Base-by-base conservation (phyloP, 148 eudicot genomes). In the Rhododendron griersonianum region DNA sequence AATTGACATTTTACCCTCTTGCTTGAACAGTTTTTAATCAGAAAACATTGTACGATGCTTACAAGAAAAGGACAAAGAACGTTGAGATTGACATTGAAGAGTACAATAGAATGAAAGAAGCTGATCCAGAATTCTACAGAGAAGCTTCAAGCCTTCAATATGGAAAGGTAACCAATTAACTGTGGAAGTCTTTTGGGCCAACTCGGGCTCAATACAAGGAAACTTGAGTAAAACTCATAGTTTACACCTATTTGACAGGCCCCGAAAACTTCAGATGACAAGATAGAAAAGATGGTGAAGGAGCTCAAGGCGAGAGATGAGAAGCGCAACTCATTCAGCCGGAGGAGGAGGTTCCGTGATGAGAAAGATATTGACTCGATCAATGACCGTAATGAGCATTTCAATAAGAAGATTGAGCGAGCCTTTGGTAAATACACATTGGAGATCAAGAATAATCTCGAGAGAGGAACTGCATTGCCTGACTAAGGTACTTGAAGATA, bases 81-180 rank as follows among this genome's bases (percentile, higher is more conserved):
- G 80, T 96, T 44, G 88, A 86, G 1, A 90, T 94, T 76, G 96
- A 96, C 90, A 89, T 93, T 48, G 96, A 93, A 81, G 98, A 92
- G 79, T 96, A 96, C 92, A 92, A 89, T 87, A 92, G 85, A 88
- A 89, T 93, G 98, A 96, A 95, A 89, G 99, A 92, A 87, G 93
- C 93, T 47, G 98, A 96, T 90, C 99, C 99, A 78, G 99, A 96
- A 87, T 96, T 96, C 83, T 96, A 96, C 87, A 87, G 98, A 80
- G 96, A 93, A 88, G 99, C 98, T 86, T 95, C 98, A 81, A 95
- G 98, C 90, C 99, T 96, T 81, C 99, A 96, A 88, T 96, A 96
- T 81, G 99, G 99, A 87, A 94, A 96, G 91, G 99, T 94, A 87
- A 85, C 87, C 89, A 57, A 51, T 48, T 18, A 19, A 45, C 69